Conservation (phyloP, 345 rosid species). For the Pugionium cornutum region DNA sequence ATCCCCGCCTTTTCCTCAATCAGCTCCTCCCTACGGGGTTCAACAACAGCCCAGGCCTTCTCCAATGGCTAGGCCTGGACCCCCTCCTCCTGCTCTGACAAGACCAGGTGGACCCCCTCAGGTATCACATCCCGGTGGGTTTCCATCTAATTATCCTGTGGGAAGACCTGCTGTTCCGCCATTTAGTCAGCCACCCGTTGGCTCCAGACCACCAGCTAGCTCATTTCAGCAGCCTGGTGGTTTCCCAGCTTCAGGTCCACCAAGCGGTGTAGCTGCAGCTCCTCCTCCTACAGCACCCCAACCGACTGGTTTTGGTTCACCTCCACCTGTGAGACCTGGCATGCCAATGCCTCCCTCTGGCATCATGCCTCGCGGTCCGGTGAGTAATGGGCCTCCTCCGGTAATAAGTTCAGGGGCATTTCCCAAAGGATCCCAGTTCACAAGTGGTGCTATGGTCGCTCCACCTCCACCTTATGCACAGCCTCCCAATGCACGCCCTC, state of each 20-base stretch:
- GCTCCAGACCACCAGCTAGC: constrained; percentile 38
- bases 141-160: constrained; percentile 46
- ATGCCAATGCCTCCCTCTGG: constrained; percentile 27
- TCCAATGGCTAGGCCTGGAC: constrained; percentile 65
- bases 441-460: constrained; percentile 32
- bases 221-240: constrained; percentile 31
- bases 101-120: constrained; percentile 57
- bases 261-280: constrained; percentile 28
- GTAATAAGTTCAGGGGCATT: constrained; percentile 28
- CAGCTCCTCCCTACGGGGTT: constrained; percentile 44
- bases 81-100: constrained; percentile 48
- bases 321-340: constrained; percentile 36
- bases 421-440: constrained; percentile 33
- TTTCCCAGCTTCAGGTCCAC: constrained; percentile 28
- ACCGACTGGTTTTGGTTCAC: constrained; percentile 37
- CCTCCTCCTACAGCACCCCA: constrained; percentile 39
- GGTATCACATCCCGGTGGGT: constrained; percentile 44
- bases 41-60: constrained; percentile 45
- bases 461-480: constrained; percentile 35
- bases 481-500: constrained; percentile 34
- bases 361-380: constrained; percentile 23
- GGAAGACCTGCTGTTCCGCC: constrained; percentile 60
- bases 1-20: constrained; percentile 46
- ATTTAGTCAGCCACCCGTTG: constrained; percentile 54
- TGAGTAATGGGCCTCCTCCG: constrained; percentile 35